Evolutionary conservation across 2,329 filamentous ascomycete species (phyloP).

Genomic region (Pezicula carpinea): DNA sequence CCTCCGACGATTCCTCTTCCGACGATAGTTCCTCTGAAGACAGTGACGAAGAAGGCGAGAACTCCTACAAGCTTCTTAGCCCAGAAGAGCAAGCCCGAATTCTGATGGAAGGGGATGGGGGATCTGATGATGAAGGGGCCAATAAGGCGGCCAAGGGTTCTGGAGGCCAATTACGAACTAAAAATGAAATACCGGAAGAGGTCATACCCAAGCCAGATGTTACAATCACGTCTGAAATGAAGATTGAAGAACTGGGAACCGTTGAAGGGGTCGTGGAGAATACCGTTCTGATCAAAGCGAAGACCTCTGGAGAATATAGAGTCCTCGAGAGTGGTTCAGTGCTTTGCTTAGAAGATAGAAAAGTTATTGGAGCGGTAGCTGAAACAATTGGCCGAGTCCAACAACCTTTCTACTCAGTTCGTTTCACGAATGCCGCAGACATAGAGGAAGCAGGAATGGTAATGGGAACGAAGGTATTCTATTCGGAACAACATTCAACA

Average conservation of each 20-base stretch:
- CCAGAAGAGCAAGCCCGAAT: constrained; percentile 80
- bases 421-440: constrained; percentile 65
- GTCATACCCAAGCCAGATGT: constrained; percentile 71
- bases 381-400: constrained; percentile 85
- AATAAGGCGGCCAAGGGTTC: constrained; percentile 35
- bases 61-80: constrained; percentile 68
- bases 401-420: constrained; percentile 79
- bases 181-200: constrained; percentile 71
- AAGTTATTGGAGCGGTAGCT: constrained; percentile 74
- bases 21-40: constrained; percentile 51
- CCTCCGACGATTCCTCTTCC: constrained; percentile 50
- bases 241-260: constrained; percentile 68
- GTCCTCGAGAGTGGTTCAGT: constrained; percentile 82
- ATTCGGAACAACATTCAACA: constrained; percentile 70
- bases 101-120: constrained; percentile 77
- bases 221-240: constrained; percentile 70
- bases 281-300: constrained; percentile 72
- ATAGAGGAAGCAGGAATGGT: constrained; percentile 62
- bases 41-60: constrained; percentile 48
- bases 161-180: constrained; percentile 61
- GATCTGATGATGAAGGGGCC: constrained; percentile 71
- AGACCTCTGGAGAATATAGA: constrained; percentile 73
- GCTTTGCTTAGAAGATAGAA: constrained; percentile 71
- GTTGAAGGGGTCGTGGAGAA: constrained; percentile 77
- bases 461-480: constrained; percentile 70